A percentile compares a stretch with the other conserved stretches of the same genome.
phyloP scores from a whole-genome alignment of 1,139 yeast species.

The Lodderomyces theae region DNA sequence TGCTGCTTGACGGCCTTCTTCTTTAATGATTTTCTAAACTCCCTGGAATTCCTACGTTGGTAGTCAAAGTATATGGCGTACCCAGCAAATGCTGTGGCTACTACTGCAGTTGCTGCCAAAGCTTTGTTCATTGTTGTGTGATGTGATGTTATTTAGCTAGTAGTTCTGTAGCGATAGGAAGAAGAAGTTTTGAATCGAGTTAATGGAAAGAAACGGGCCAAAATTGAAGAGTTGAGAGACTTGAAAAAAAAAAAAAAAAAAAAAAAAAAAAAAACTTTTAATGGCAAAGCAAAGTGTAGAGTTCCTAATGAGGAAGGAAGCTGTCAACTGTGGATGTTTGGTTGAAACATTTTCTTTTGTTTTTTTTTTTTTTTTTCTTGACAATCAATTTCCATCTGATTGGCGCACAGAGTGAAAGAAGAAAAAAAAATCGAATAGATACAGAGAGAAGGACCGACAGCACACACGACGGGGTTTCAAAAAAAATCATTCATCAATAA shows the following conservation, averaged over 20 bases:
- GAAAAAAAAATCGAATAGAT: slow-evolving; percentile 3
- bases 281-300: slow-evolving; percentile 4
- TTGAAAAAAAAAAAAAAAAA: too few relatives aligned
- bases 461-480: not conserved
- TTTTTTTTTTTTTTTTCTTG: slow-evolving; percentile 6
- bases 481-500: slow-evolving; percentile 1
- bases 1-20: slow-evolving; percentile 59
- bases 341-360: not conserved
- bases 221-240: not conserved
- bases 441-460: too few relatives aligned
- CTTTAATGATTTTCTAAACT: slow-evolving; percentile 74
- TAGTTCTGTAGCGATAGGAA: not conserved
- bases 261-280: not conserved
- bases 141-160: not conserved
- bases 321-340: not conserved
- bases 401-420: slow-evolving; percentile 12
- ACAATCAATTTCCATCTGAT: slow-evolving; percentile 11
- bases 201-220: not conserved
- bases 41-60: slow-evolving; percentile 77
- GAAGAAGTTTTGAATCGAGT: not conserved
- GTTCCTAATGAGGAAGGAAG: slow-evolving; percentile 8
- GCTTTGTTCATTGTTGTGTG: slow-evolving; percentile 33
- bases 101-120: slow-evolving; percentile 51
- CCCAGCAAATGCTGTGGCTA: slow-evolving; percentile 58
- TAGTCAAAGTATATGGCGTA: slow-evolving; percentile 91